These are phyloP conservation scores for Nakazawaea populi DNA, from an alignment of 805 yeast species.

Conservation along the genomic window DNA sequence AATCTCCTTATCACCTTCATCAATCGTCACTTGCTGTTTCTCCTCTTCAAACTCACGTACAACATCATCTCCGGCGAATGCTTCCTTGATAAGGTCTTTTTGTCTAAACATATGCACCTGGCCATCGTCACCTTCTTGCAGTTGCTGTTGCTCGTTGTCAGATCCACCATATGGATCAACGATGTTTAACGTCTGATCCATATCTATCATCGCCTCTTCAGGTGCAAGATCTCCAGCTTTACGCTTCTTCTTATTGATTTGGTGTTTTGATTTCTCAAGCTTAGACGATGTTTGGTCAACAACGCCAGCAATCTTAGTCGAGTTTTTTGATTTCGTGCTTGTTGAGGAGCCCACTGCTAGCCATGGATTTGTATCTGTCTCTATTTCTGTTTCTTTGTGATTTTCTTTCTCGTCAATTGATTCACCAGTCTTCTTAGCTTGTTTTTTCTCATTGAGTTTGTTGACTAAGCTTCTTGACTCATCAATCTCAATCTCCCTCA, in stretches of 20 bases:
- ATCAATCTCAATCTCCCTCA: constrained; percentile 45
- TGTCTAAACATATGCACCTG: constrained; percentile 61
- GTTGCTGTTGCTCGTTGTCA: constrained; percentile 34
- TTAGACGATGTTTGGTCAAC: constrained; percentile 46
- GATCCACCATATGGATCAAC: constrained; percentile 38
- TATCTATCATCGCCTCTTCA: constrained; percentile 35
- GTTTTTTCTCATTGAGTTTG: constrained; percentile 22
- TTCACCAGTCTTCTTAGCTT: constrained; percentile 4
- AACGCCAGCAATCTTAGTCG: constrained; percentile 36
- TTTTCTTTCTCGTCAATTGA: neutral
- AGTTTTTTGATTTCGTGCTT: constrained; percentile 27
- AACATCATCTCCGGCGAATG: constrained; percentile 97
- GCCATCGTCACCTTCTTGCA: constrained; percentile 32
- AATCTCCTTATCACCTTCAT: constrained; percentile 83
- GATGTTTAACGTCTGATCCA: constrained; percentile 48
- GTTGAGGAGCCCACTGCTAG: constrained; percentile 21
- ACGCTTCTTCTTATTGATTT: constrained; percentile 33
- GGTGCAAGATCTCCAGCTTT: constrained; percentile 26
- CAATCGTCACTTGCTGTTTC: constrained; percentile 56
- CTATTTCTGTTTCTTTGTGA: constrained; percentile 10
- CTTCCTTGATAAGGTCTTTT: constrained; percentile 77
- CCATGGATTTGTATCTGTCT: constrained; percentile 44
- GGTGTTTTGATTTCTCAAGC: constrained; percentile 40
- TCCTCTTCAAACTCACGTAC: constrained; percentile 74
- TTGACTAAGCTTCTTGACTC: constrained; percentile 39